Percentiles rank a stretch among this genome's conserved stretches.
Conservation (phyloP, 1,284 basidiomycete species). For the Porodaedalea pini region DNA sequence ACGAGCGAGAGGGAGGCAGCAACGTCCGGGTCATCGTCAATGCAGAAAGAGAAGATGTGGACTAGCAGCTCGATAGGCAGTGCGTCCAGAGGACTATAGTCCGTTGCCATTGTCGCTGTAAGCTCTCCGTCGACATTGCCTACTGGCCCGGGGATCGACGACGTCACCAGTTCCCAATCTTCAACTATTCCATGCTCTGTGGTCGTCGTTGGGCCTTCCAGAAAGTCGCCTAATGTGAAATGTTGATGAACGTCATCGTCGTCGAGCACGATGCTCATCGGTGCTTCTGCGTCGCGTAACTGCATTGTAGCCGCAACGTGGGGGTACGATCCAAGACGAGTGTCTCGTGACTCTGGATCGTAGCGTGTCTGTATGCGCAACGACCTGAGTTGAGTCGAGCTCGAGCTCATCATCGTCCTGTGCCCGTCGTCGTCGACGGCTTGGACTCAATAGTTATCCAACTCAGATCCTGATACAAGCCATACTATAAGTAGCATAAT, state of each 20-base stretch:
- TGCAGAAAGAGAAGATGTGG: slow-evolving; percentile 53
- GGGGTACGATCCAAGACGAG: neutral
- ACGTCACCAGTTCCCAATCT: neutral
- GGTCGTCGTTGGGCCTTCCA: neutral
- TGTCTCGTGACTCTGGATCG: neutral
- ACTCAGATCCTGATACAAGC: no score
- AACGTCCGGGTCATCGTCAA: slow-evolving; percentile 39
- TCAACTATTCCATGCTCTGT: neutral
- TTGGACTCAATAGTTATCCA: no score
- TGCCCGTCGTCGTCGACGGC: no score
- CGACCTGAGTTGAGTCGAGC: no score
- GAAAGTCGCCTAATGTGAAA: no score
- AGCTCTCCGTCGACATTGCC: neutral
- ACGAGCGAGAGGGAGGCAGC: slow-evolving; percentile 43
- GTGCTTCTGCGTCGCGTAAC: no score
- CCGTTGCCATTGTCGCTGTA: neutral
- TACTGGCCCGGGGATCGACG: neutral
- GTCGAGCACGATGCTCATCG: neutral
- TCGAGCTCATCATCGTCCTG: no score
- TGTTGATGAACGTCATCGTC: neutral
- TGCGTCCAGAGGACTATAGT: slow-evolving; percentile 22
- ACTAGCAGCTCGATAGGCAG: slow-evolving; percentile 63
- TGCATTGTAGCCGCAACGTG: no score
- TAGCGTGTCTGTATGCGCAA: no score
- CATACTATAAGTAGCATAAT: no score